Percentiles rank a stretch among this genome's conserved stretches.
Conservation (phyloP, 1,284 basidiomycete genomes). For the Ustilago esculenta region DNA sequence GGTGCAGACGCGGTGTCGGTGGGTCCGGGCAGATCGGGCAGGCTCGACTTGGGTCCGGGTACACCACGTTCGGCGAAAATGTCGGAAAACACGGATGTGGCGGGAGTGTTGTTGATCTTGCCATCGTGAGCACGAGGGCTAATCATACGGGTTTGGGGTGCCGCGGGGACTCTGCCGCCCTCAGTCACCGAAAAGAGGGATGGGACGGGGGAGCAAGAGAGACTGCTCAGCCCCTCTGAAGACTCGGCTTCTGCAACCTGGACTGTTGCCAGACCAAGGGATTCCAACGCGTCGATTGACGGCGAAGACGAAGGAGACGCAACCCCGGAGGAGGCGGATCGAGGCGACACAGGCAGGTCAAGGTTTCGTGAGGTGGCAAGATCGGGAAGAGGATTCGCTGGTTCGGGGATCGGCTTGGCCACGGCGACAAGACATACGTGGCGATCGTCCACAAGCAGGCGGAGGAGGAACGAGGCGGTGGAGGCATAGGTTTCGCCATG, state of each 20-base stretch:
- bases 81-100: slow-evolving; percentile 43
- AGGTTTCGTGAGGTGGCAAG: slow-evolving; percentile 1
- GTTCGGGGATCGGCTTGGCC: slow-evolving; percentile 54
- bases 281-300: background rate
- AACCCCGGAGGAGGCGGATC: slow-evolving; percentile 3
- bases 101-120: slow-evolving; percentile 45
- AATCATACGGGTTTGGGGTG: slow-evolving; percentile 25
- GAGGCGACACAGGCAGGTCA: background rate
- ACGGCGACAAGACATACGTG: slow-evolving; percentile 62
- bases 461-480: slow-evolving; percentile 56
- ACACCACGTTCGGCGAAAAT: slow-evolving; percentile 31
- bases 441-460: slow-evolving; percentile 60
- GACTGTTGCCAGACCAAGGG: too few relatives aligned
- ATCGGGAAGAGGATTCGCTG: slow-evolving; percentile 27
- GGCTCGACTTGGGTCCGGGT: slow-evolving; percentile 2
- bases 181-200: slow-evolving; percentile 40
- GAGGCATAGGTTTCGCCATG: slow-evolving; percentile 58
- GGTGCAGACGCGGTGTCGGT: slow-evolving; percentile 42
- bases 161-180: background rate
- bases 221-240: too few relatives aligned
- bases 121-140: slow-evolving; percentile 19
- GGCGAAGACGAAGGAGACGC: slow-evolving; percentile 1
- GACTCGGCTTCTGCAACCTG: too few relatives aligned
- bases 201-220: slow-evolving; percentile 14
- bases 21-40: slow-evolving; percentile 48